phyloP scores from a whole-genome alignment of 768 basidiomycete species.

The Lactarius hengduanensis region DNA sequence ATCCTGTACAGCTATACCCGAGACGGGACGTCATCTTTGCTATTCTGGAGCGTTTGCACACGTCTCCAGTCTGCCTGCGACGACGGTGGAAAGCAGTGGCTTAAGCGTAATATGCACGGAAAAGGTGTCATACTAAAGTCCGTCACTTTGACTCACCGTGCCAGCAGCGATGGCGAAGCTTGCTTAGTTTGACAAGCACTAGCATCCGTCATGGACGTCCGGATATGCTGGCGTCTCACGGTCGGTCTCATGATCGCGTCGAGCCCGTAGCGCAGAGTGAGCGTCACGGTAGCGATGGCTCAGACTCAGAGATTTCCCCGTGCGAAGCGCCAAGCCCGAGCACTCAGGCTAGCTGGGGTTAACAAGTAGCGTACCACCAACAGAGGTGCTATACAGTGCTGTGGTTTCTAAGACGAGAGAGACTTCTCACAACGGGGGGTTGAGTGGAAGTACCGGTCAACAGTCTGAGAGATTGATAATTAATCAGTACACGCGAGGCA shows the following conservation, averaged over 20 bases:
- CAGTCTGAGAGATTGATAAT: too few species aligned
- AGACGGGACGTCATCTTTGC: background rate
- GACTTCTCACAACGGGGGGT: too few species aligned
- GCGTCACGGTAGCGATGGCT: too few species aligned
- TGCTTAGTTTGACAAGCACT: background rate
- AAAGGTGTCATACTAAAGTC: background rate
- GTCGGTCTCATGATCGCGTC: background rate
- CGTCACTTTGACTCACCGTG: too few species aligned
- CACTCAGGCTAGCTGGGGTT: too few species aligned
- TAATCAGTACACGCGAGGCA: too few species aligned
- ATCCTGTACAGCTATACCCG: too few species aligned
- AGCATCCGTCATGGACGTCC: background rate
- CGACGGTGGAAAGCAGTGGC: background rate
- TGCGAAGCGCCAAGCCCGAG: too few species aligned
- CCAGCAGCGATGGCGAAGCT: background rate
- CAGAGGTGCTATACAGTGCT: background rate
- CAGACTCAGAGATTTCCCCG: too few species aligned
- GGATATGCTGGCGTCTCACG: background rate
- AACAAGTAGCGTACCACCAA: background rate
- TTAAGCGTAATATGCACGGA: background rate
- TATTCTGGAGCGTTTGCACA: background rate
- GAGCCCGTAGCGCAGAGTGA: background rate
- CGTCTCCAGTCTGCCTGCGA: background rate
- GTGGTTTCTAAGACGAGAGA: too few species aligned
- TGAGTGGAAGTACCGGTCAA: too few species aligned